These are phyloP conservation scores for Globisporangium cederbergense DNA, from an alignment of 352 stramenopile species.

Conservation along the genomic window DNA sequence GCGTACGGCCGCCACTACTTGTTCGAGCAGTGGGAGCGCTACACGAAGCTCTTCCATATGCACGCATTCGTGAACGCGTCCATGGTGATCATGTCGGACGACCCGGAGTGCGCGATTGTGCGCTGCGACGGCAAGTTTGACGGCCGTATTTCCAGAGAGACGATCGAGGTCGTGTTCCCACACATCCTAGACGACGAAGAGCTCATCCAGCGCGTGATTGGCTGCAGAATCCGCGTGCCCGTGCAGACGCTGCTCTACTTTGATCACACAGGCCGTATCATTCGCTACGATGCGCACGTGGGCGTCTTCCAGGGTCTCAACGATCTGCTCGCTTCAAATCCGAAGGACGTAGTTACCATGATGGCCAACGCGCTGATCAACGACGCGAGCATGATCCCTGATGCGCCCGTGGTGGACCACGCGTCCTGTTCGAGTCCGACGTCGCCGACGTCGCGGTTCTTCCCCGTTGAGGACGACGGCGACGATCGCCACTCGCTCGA, in stretches of 20 bases:
- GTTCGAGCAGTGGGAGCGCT: conserved; percentile 16
- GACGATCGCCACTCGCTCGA: background rate
- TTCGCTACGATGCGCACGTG: conserved; percentile 9
- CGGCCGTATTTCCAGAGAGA: background rate
- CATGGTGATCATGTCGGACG: background rate
- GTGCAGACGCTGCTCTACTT: conserved; percentile 5
- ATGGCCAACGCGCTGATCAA: conserved; percentile 11
- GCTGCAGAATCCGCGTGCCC: conserved; percentile 2
- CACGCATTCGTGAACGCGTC: conserved; percentile 5
- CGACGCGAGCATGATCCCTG: conserved; percentile 6
- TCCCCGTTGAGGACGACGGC: background rate
- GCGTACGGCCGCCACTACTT: conserved; percentile 1
- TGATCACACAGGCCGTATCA: background rate
- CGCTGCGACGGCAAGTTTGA: conserved; percentile 9
- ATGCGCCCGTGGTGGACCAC: background rate
- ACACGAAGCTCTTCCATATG: conserved; percentile 12
- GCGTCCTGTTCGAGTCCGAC: background rate
- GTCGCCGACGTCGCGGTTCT: background rate
- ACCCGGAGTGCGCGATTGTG: conserved; percentile 10
- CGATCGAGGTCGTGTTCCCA: conserved; percentile 20
- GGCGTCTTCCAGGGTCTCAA: conserved; percentile 8
- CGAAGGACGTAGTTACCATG: conserved; percentile 11
- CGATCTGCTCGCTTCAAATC: conserved; percentile 4
- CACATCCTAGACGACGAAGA: conserved; percentile 15
- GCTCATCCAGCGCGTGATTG: conserved; percentile 15